Evolutionary conservation across 2,329 filamentous ascomycete genomes (phyloP), one percentile per base, ranked within the genome.

Genomic region (Mycosphaerella sp.): DNA sequence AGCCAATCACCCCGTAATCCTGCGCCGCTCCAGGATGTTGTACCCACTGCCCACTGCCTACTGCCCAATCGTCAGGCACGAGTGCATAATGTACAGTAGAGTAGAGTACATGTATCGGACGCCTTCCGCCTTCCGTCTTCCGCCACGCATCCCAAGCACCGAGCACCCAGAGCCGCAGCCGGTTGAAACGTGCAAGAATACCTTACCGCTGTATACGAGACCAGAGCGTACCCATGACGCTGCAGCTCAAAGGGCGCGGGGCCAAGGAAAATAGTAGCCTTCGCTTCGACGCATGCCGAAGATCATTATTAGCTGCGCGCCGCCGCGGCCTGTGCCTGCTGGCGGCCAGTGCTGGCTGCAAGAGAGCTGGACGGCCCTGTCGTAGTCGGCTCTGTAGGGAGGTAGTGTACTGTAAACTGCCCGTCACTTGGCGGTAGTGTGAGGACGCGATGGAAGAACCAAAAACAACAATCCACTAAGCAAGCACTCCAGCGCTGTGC

Each of bases 131-230:
- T 17, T 17, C 14, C 14, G 14, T 17, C 14, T 38, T 32, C 39
- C 17, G n/a, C 38, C 47, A 49, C 36, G 47, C 36, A 29, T 38
- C 47, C 14, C 17, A 51, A 21, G 48, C 48, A 51, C 26, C 36
- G 39, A 51, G 39, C 48, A 45, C 29, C 26, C 14, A 26, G 29
- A n/a, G 17, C 7, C n/a, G 12, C 11, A 6, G n/a, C 17, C 31
- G 12, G 46, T 32, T 51, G 48, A 51, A 26, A 40, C 31, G 39
- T 12, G 39, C n/a, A 23, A 44, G 44, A 51, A 40, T 17, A 17
- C 14, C 14, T 17, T 17, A 17, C 14, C 14, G 14, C 14, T 17
- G 14, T 17, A 17, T 17, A 17, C 14, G 14, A 17, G 14, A 17
- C 14, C 14, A 17, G 48, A 51, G 48, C 39, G 31, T 12, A 40